Evolutionary conservation across 2,329 filamentous ascomycete species (phyloP).

Genomic region (Aspergillus tubingensis): DNA sequence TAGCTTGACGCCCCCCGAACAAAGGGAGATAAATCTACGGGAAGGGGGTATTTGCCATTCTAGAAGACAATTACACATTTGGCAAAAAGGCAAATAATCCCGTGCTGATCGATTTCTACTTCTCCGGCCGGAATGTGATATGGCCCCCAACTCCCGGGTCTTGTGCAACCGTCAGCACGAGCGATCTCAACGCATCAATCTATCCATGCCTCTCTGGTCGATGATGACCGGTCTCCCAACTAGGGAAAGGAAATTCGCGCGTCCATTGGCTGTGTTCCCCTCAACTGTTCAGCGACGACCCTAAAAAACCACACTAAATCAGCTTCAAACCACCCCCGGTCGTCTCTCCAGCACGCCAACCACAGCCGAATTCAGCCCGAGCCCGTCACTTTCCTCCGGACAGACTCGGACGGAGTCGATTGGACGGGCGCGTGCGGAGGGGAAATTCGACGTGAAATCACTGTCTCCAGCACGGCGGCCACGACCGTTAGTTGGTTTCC

Average conservation of each 20-base stretch:
- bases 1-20: conserved; percentile 1
- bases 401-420: neutral
- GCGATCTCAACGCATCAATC: neutral
- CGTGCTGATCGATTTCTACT: neutral
- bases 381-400: conserved; percentile 1
- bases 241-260: neutral
- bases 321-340: neutral
- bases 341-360: neutral
- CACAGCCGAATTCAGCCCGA: conserved; percentile 1
- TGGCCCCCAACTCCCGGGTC: neutral
- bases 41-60: neutral
- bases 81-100: neutral
- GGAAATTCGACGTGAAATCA: neutral
- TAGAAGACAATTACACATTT: neutral
- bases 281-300: neutral
- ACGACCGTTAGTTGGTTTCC: neutral
- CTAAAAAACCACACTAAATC: too few relatives aligned
- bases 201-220: neutral
- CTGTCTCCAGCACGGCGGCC: neutral
- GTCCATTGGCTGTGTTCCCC: neutral
- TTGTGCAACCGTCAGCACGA: conserved; percentile 2
- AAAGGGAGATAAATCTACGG: neutral
- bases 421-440: neutral
- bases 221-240: neutral
- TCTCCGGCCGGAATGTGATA: neutral